phyloP scores from a whole-genome alignment of 164 flowering plant species.

The Euptelea pleiosperma region DNA sequence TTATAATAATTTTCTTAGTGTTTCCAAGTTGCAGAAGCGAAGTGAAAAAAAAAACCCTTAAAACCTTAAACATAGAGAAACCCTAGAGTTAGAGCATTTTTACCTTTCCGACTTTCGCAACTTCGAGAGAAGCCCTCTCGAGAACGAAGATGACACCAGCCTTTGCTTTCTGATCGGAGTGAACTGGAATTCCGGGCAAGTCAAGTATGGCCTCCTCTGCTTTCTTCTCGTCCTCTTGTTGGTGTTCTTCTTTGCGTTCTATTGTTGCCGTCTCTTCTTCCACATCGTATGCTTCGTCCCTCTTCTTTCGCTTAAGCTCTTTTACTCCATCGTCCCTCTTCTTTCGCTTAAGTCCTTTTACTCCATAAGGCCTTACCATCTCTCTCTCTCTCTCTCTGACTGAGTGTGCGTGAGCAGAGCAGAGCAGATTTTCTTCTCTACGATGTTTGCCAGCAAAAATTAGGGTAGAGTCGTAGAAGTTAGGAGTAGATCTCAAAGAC shows the following conservation, averaged over 20 bases:
- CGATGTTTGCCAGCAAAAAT: too few relatives aligned
- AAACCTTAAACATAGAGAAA: neutral
- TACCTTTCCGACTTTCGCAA: slow-evolving; percentile 92
- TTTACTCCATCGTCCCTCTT: slow-evolving; percentile 32
- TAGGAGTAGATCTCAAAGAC: too few relatives aligned
- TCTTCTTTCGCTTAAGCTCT: slow-evolving; percentile 23
- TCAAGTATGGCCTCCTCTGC: slow-evolving; percentile 22
- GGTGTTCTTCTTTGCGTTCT: neutral
- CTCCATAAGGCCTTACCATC: slow-evolving; percentile 39
- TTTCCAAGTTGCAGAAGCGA: too few relatives aligned
- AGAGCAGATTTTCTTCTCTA: too few relatives aligned
- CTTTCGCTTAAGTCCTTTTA: slow-evolving; percentile 56
- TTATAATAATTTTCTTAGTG: too few relatives aligned
- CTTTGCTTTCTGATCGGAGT: slow-evolving; percentile 24
- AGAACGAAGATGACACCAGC: slow-evolving; percentile 66
- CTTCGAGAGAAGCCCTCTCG: slow-evolving; percentile 81
- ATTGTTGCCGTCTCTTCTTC: slow-evolving; percentile 1
- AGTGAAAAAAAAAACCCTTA: too few relatives aligned
- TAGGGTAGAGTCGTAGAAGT: too few relatives aligned
- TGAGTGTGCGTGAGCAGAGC: too few relatives aligned
- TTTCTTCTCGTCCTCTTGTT: slow-evolving; percentile 18
- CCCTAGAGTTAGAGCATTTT: neutral
- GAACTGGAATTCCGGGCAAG: slow-evolving; percentile 52
- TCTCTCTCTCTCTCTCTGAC: too few relatives aligned
- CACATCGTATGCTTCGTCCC: slow-evolving; percentile 10